Percentiles rank a stretch among this genome's conserved stretches.
Evolutionary conservation across 108 stramenopile genomes (phyloP).

Genomic region (Nitzschia sp.): DNA sequence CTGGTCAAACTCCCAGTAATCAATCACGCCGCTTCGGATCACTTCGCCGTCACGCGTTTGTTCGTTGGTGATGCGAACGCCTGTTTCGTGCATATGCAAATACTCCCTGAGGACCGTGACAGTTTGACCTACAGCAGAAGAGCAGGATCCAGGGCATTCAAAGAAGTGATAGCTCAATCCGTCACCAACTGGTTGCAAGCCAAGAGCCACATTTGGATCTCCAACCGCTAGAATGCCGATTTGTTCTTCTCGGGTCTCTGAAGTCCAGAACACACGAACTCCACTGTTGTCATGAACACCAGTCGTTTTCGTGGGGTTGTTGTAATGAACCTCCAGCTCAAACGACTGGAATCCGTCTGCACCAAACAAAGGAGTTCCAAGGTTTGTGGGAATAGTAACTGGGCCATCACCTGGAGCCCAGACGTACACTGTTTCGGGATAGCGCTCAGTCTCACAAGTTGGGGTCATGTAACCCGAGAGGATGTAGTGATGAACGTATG

Average conservation of each 20-base stretch:
- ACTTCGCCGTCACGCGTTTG: conserved; percentile 45
- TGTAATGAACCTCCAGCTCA: conserved; percentile 44
- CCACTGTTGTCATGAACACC: conserved; percentile 48
- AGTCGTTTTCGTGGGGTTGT: conserved; percentile 38
- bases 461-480: not conserved
- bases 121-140: conserved; percentile 19
- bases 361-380: conserved; percentile 44
- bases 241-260: conserved; percentile 23
- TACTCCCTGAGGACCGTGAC: conserved; percentile 53
- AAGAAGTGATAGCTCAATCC: conserved; percentile 41
- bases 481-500: conserved; percentile 10
- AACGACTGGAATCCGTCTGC: conserved; percentile 28
- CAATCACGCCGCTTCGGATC: conserved; percentile 29
- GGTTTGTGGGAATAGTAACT: conserved; percentile 32
- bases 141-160: conserved; percentile 44
- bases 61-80: conserved; percentile 41
- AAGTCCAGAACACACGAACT: conserved; percentile 44
- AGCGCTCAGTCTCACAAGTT: not conserved
- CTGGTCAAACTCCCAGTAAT: conserved; percentile 51
- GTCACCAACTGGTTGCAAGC: conserved; percentile 27
- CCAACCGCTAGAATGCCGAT: conserved; percentile 43
- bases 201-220: conserved; percentile 40
- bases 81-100: conserved; percentile 57
- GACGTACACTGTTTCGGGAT: conserved; percentile 19
- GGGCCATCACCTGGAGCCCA: conserved; percentile 52